Evolutionary conservation across 2,329 filamentous ascomycete genomes (phyloP), one percentile per base, ranked within the genome.

Genomic region (Teratosphaeria viscida): DNA sequence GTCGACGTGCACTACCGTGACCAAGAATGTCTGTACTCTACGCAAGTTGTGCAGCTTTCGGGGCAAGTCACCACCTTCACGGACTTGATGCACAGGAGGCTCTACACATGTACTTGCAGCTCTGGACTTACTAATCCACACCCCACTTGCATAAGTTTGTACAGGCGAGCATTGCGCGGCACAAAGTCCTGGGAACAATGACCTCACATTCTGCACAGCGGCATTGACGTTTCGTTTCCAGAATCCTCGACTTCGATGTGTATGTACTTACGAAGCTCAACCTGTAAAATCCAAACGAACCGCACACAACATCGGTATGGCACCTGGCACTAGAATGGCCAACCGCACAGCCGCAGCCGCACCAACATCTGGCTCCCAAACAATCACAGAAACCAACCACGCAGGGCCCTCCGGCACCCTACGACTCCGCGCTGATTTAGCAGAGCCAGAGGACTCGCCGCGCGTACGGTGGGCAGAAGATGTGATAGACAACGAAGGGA

Each of bases 401-500:
- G 64, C 67, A 26, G 60, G 60, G n/a, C 69, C 68, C 39, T 67
- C 68, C 43, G 67, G 61, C 16, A 73, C 72, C 10, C 67, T 74
- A 6, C 71, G 70, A 47, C 71, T 80, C 8, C 75, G 78, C 57
- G 76, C 74, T 55, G 64, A 65, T 19, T 23, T n/a, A 2, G 63
- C 64, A 43, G 71, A 73, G 59, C 70, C 74, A 0, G 66, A 70
- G 16, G 71, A 77, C 57, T 49, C 78, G 19, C 81, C 86, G 57
- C 85, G 84, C 55, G 94, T 99, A 59, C 86, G 89, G 73, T 99
- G 94, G 94, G 90, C 90, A 6, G 89, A 94, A 70, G 88, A 90
- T 69, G 92, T 96, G 6, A 81, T 99, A 2, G 92, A 99, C 75
- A 99, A 99, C 70, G 94, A 99, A 75, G 90, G 90, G 3, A 82